phyloP scores from a whole-genome alignment of 441 rosid genomes.

The Populus hybrid region DNA sequence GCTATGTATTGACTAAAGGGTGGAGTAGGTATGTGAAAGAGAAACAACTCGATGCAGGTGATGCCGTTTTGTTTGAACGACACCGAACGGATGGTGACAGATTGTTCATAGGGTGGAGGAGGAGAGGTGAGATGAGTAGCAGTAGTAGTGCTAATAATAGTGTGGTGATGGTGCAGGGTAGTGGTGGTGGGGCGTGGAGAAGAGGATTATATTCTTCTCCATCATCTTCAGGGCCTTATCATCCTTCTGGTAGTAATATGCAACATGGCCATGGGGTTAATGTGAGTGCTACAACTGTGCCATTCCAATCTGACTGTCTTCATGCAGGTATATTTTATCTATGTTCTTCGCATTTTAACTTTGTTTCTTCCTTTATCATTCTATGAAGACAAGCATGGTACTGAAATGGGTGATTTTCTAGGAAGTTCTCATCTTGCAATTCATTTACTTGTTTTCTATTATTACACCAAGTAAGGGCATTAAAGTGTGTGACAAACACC shows the following conservation, averaged over 20 bases:
- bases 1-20: slow-evolving; percentile 66
- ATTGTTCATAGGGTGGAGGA: slow-evolving; percentile 80
- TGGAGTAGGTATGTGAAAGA: slow-evolving; percentile 99
- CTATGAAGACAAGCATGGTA: no score
- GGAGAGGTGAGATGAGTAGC: slow-evolving; percentile 32
- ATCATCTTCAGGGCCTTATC: slow-evolving; percentile 7
- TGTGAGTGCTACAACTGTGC: slow-evolving; percentile 23
- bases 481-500: slow-evolving; percentile 34
- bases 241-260: slow-evolving; percentile 41
- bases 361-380: background rate
- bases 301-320: slow-evolving; percentile 49
- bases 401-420: background rate
- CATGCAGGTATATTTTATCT: slow-evolving; percentile 53
- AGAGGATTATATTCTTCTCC: slow-evolving; percentile 28
- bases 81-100: slow-evolving; percentile 56
- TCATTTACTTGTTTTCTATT: background rate
- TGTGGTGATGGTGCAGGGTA: slow-evolving; percentile 23
- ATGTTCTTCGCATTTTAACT: background rate
- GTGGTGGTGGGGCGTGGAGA: slow-evolving; percentile 19
- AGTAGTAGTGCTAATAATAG: background rate
- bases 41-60: slow-evolving; percentile 90
- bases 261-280: slow-evolving; percentile 26
- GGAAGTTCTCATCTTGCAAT: background rate
- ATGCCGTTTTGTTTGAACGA: slow-evolving; percentile 69
- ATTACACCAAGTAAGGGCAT: slow-evolving; percentile 9